Evolutionary conservation across 768 basidiomycete species (phyloP).

Genomic region (Boletellus ananas): DNA sequence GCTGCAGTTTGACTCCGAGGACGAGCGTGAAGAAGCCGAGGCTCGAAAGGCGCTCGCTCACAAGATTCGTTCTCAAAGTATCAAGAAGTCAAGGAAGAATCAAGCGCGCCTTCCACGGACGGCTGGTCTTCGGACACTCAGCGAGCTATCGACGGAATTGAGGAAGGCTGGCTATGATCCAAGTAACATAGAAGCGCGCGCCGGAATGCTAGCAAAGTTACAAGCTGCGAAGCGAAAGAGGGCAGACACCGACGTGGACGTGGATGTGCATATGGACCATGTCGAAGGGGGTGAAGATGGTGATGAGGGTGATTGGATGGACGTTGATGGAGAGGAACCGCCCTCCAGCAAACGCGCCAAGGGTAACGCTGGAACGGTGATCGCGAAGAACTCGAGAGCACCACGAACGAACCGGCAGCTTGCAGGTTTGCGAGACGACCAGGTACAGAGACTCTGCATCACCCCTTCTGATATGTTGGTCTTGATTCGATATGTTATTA

Average conservation of each 20-base stretch:
- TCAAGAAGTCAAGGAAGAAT: constrained; percentile 89
- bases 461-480: not conserved
- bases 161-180: constrained; percentile 91
- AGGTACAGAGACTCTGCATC: constrained; percentile 35
- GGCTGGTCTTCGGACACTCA: constrained; percentile 59
- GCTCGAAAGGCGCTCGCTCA: constrained; percentile 55
- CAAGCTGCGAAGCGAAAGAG: constrained; percentile 62
- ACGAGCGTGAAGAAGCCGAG: constrained; percentile 74
- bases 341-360: constrained; percentile 60
- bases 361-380: constrained; percentile 55
- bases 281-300: constrained; percentile 32
- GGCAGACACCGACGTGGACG: constrained; percentile 48
- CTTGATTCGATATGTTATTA: constrained; percentile 25
- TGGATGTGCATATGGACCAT: constrained; percentile 60
- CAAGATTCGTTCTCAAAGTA: constrained; percentile 68
- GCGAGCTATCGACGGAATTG: constrained; percentile 75
- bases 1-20: constrained; percentile 53
- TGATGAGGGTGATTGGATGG: constrained; percentile 50
- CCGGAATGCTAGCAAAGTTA: constrained; percentile 73
- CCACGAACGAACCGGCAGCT: constrained; percentile 73
- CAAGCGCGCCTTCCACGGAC: constrained; percentile 72
- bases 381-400: constrained; percentile 45
- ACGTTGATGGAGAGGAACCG: constrained; percentile 47
- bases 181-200: constrained; percentile 84
- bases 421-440: constrained; percentile 74